Conservation (phyloP, 1,284 basidiomycete species). For the Cryptococcus jaspeensis region DNA sequence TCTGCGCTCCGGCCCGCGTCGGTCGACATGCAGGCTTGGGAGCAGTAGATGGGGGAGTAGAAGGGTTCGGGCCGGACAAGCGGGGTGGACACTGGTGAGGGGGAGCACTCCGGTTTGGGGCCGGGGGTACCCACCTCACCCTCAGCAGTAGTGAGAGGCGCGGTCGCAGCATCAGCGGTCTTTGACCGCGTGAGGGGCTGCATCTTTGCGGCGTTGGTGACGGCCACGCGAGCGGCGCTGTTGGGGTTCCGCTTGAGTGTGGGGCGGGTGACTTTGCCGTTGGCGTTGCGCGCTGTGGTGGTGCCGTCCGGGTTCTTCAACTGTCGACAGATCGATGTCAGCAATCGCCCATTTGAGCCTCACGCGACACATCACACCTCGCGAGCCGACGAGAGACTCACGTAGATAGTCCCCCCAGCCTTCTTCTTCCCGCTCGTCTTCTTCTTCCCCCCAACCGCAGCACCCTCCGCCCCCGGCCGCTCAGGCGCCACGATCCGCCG, state of each 20-base stretch:
- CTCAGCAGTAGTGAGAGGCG: no score
- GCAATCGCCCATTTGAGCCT: not conserved
- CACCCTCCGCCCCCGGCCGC: constrained; percentile 11
- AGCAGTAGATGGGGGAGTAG: constrained; percentile 45
- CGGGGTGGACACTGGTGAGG: not conserved
- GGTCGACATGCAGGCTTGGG: constrained; percentile 29
- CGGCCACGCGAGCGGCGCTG: constrained; percentile 27
- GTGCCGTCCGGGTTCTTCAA: constrained; percentile 47
- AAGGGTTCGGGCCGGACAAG: constrained; percentile 9
- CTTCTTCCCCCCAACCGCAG: constrained; percentile 20
- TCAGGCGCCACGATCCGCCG: constrained; percentile 34
- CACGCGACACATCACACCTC: no score
- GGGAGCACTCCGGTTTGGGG: not conserved
- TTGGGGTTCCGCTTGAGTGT: constrained; percentile 30
- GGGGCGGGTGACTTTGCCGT: constrained; percentile 42
- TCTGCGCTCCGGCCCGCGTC: constrained; percentile 32
- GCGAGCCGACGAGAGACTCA: constrained; percentile 33
- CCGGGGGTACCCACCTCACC: no score
- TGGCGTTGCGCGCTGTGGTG: constrained; percentile 42
- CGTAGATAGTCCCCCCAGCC: constrained; percentile 41
- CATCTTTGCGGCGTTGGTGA: constrained; percentile 23
- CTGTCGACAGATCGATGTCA: constrained; percentile 16
- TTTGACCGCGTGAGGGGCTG: constrained; percentile 33
- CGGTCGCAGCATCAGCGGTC: constrained; percentile 18
- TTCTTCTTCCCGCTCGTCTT: constrained; percentile 26